phyloP scores from a whole-genome alignment of 2,329 filamentous ascomycete species.

The Aciculosporium take region DNA sequence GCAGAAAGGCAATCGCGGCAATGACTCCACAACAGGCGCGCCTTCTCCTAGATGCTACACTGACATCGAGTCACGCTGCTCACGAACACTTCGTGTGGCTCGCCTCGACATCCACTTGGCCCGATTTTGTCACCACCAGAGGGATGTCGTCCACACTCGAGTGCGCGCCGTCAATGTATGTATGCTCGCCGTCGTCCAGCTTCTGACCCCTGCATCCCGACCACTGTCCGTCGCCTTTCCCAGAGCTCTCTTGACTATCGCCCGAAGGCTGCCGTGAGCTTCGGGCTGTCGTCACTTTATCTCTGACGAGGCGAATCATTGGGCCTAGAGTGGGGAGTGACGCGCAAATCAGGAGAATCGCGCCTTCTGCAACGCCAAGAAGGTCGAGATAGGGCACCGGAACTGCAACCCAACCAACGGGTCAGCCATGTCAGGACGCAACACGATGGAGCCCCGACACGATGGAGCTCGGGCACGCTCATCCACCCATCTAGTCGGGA shows the following conservation, averaged over 20 bases:
- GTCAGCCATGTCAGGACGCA: neutral
- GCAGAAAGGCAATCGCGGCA: too few relatives aligned
- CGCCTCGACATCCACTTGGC: neutral
- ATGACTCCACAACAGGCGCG: too few relatives aligned
- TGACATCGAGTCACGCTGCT: too few relatives aligned
- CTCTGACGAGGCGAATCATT: constrained; percentile 10
- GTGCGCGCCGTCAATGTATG: constrained; percentile 9
- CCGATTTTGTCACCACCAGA: constrained; percentile 7
- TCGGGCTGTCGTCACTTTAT: constrained; percentile 6
- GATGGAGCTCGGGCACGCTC: too few relatives aligned
- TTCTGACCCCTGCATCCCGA: constrained; percentile 5
- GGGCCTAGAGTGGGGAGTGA: constrained; percentile 13
- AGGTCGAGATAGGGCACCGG: constrained; percentile 13
- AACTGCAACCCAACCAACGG: constrained; percentile 4
- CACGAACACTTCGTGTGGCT: too few relatives aligned
- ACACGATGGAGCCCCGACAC: too few relatives aligned
- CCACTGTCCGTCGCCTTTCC: constrained; percentile 7
- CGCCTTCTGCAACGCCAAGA: constrained; percentile 13
- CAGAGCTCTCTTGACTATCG: constrained; percentile 1
- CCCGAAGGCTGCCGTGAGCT: constrained; percentile 4
- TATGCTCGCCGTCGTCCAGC: constrained; percentile 10
- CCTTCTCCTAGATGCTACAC: too few relatives aligned
- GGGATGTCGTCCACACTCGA: constrained; percentile 15
- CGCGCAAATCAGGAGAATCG: constrained; percentile 13
- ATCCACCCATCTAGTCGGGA: neutral